Conservation (phyloP, 2,329 filamentous ascomycete genomes). For the Fusarium scirpi region DNA sequence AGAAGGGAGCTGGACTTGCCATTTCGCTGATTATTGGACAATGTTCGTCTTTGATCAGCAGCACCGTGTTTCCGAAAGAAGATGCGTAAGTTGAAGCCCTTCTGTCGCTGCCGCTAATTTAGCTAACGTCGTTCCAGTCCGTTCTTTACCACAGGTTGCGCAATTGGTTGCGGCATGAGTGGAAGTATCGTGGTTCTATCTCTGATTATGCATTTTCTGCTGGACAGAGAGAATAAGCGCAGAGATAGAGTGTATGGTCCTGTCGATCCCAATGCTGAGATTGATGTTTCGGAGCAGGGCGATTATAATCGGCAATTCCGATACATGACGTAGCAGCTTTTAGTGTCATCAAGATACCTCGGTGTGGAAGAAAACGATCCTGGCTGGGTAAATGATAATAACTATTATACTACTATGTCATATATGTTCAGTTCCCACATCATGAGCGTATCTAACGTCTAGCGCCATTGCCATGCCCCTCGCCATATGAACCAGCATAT, state of each 20-base stretch:
- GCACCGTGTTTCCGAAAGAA: slow-evolving; percentile 23
- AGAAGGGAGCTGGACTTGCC: slow-evolving; percentile 21
- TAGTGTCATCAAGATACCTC: no score
- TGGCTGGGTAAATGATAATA: no score
- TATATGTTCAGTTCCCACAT: accelerated
- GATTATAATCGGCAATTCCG: slow-evolving; percentile 18
- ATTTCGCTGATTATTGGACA: slow-evolving; percentile 19
- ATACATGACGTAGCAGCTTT: slow-evolving; percentile 7
- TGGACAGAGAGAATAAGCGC: slow-evolving; percentile 14
- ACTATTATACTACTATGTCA: neutral
- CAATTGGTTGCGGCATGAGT: slow-evolving; percentile 27
- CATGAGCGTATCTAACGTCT: accelerated
- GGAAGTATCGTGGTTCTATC: slow-evolving; percentile 8
- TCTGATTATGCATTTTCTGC: slow-evolving; percentile 14
- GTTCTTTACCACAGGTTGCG: slow-evolving; percentile 24
- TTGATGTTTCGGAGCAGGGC: slow-evolving; percentile 4
- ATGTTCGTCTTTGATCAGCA: slow-evolving; percentile 36
- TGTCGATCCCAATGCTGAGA: neutral
- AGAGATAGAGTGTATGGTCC: neutral
- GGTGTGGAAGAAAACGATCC: no score
- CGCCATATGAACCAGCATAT: slow-evolving; percentile 25
- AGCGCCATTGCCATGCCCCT: slow-evolving; percentile 14
- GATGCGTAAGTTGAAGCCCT: slow-evolving; percentile 15
- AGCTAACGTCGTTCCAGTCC: slow-evolving; percentile 1
- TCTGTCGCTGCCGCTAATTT: accelerated